A percentile compares a stretch with the other conserved stretches of the same genome.
phyloP scores from a whole-genome alignment of 2,329 filamentous ascomycete species.

The Nannizziopsis arthrosporioides region DNA sequence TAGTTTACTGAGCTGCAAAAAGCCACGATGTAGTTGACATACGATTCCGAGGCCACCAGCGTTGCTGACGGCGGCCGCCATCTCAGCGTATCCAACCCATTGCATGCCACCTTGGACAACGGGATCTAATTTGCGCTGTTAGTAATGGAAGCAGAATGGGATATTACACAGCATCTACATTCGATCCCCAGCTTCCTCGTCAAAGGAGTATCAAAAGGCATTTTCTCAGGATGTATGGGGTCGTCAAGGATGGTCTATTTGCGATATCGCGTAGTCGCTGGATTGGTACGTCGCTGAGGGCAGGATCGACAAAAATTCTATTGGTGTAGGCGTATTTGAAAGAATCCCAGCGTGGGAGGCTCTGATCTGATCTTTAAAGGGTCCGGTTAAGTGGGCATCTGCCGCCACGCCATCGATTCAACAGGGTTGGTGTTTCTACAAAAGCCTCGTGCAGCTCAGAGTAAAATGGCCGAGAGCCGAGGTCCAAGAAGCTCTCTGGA shows the following conservation, averaged over 20 bases:
- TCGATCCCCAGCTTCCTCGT: constrained; percentile 48
- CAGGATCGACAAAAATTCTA: no score
- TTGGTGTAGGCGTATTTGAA: no score
- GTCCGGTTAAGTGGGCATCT: no score
- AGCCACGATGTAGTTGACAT: constrained; percentile 16
- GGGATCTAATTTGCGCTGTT: constrained; percentile 27
- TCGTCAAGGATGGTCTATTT: not conserved
- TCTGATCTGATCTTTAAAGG: no score
- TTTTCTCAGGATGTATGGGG: constrained; percentile 22
- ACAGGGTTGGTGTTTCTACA: no score
- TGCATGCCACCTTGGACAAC: constrained; percentile 44
- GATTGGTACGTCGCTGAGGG: no score
- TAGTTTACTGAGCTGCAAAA: not conserved
- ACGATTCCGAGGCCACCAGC: constrained; percentile 43
- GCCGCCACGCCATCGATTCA: no score
- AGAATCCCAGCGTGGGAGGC: no score
- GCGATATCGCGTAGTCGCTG: no score
- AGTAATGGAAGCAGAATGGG: not conserved
- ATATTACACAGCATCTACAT: constrained; percentile 20
- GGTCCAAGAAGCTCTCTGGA: constrained; percentile 2
- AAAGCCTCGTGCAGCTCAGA: not conserved
- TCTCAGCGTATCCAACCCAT: constrained; percentile 45
- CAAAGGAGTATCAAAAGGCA: constrained; percentile 55
- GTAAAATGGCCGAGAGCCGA: constrained; percentile 10
- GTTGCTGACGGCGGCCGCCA: constrained; percentile 44